Evolutionary conservation across 2,329 filamentous ascomycete species (phyloP), one percentile per base, ranked within the genome.

Genomic region (Calonectria fujianensis): DNA sequence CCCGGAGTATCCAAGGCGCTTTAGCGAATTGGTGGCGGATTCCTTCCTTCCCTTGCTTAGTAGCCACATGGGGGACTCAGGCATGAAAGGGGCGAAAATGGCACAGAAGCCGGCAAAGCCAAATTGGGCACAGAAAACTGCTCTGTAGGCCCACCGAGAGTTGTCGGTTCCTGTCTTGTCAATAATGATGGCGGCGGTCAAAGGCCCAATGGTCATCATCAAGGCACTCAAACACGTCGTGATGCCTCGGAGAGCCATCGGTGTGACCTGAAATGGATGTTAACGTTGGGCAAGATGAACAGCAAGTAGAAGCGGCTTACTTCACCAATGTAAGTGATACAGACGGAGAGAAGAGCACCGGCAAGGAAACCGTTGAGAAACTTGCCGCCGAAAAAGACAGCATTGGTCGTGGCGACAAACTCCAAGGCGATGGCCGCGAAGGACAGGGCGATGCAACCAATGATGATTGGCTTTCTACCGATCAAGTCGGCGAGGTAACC

Each of bases 51-150:
- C 84, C 29, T 82, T 81, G 35, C 80, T 82, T 11, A 79, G 74
- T 5, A 87, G 81, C 83, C 84, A 88, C 73, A 86, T 82, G 16
- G 87, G 86, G 0, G 86, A 87, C 76, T 88, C 86, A 0, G 87
- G 87, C 70, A 88, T 83, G 70, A 84, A 84, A 11, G 83, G 78
- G 4, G 85, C 77, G 13, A 83, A 73, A 16, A 82, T 20, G 41
- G 81, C 75, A 11, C 82, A 81, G 67, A 84, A 75, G 13, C 71
- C 79, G 1, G 82, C 80, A 72, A 86, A 83, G 3, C 82, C 83
- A 68, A 82, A 85, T 51, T 84, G 84, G 8, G 82, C 76, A 20
- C 80, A 81, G 70, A 85, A 85, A 10, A 85, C 78, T 11, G 78
- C 64, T 6, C 78, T 69, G 66, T 85, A 85, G 1, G 84, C 84